Evolutionary conservation across 495 filamentous ascomycete species (phyloP).

Genomic region (Achaetomiella virescens): DNA sequence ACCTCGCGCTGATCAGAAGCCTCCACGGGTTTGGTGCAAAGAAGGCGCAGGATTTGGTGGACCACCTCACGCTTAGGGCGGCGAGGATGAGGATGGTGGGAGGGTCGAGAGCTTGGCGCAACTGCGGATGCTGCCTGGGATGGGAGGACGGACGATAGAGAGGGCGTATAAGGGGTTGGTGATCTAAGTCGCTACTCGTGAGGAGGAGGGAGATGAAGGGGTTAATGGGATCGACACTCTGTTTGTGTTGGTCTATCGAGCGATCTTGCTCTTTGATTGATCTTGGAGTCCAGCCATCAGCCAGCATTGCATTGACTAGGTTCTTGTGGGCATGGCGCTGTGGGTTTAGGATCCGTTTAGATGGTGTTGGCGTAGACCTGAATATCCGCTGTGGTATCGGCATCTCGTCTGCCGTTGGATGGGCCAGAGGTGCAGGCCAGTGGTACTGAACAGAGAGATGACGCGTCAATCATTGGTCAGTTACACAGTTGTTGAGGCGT

Average conservation of each 20-base stretch:
- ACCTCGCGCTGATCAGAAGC: slow-evolving; percentile 60
- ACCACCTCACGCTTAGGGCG: slow-evolving; percentile 46
- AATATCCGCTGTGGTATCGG: too few relatives aligned
- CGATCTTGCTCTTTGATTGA: background rate
- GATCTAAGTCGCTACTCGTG: background rate
- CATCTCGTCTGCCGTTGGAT: too few relatives aligned
- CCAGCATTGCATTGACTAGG: background rate
- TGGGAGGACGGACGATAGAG: slow-evolving; percentile 55
- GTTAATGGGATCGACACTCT: too few relatives aligned
- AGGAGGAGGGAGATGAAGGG: background rate
- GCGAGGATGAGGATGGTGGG: slow-evolving; percentile 38
- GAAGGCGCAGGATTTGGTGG: slow-evolving; percentile 58
- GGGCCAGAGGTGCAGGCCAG: too few relatives aligned
- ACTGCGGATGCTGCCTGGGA: slow-evolving; percentile 50
- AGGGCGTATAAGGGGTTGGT: slow-evolving; percentile 44
- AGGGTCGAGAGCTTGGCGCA: slow-evolving; percentile 44
- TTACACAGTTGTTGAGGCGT: too few relatives aligned
- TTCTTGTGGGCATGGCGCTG: background rate
- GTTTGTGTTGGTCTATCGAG: too few relatives aligned
- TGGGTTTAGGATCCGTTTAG: background rate
- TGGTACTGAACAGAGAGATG: too few relatives aligned
- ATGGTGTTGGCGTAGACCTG: background rate
- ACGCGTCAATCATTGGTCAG: too few relatives aligned
- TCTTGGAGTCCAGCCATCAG: background rate
- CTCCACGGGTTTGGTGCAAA: slow-evolving; percentile 67